phyloP scores from a whole-genome alignment of 352 stramenopile genomes.

The Globisporangium ultimum region DNA sequence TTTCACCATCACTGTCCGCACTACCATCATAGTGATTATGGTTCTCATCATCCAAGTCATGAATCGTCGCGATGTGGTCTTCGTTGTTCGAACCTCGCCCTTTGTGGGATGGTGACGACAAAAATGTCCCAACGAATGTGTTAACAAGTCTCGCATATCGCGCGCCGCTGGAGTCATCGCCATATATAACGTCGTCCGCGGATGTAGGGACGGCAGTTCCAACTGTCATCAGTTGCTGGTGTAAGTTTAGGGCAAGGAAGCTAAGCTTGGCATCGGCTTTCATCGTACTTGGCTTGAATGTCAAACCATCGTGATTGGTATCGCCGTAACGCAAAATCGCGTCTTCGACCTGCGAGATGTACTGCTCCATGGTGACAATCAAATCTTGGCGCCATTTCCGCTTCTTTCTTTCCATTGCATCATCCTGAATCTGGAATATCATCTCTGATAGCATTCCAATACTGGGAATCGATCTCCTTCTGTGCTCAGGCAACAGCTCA shows the following conservation, averaged over 20 bases:
- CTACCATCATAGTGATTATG: slow-evolving; percentile 16
- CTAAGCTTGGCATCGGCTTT: slow-evolving; percentile 76
- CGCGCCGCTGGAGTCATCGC: slow-evolving; percentile 28
- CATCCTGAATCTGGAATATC: slow-evolving; percentile 86
- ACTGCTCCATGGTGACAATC: slow-evolving; percentile 72
- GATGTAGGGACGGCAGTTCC: slow-evolving; percentile 66
- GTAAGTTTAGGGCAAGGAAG: slow-evolving; percentile 81
- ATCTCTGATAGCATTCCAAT: slow-evolving; percentile 83
- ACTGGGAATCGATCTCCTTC: slow-evolving; percentile 29
- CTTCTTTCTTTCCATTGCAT: slow-evolving; percentile 75
- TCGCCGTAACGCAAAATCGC: slow-evolving; percentile 74
- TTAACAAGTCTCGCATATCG: slow-evolving; percentile 55
- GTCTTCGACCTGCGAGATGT: slow-evolving; percentile 77
- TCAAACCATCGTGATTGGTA: slow-evolving; percentile 60
- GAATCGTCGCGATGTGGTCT: slow-evolving; percentile 12
- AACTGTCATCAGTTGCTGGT: slow-evolving; percentile 81
- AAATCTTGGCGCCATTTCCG: slow-evolving; percentile 77
- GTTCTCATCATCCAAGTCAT: slow-evolving; percentile 16
- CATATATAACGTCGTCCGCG: slow-evolving; percentile 43
- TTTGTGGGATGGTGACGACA: slow-evolving; percentile 29
- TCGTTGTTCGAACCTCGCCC: slow-evolving; percentile 1
- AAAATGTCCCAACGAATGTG: slow-evolving; percentile 47
- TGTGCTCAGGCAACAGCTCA: slow-evolving; percentile 16
- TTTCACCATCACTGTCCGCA: slow-evolving; percentile 18
- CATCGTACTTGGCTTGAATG: slow-evolving; percentile 87